Evolutionary conservation across 495 filamentous ascomycete species (phyloP).

Genomic region (Chaetomidium leptoderma): DNA sequence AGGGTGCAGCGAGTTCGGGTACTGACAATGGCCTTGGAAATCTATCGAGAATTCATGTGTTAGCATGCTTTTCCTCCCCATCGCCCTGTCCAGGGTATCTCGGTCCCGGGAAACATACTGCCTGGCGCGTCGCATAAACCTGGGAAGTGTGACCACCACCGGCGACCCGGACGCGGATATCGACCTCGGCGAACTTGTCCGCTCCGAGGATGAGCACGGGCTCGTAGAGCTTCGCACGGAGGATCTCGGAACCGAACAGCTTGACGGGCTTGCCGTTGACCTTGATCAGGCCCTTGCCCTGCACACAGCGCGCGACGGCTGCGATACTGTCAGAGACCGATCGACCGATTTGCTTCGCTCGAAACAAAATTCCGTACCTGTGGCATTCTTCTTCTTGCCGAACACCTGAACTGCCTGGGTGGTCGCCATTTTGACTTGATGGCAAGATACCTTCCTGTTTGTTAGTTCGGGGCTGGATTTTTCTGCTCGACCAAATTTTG

Average conservation of each 20-base stretch:
- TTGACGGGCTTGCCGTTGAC: slow-evolving; percentile 95
- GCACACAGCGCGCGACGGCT: slow-evolving; percentile 37
- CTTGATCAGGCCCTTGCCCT: slow-evolving; percentile 75
- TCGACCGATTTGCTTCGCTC: slow-evolving; percentile 4
- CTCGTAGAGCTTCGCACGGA: slow-evolving; percentile 97
- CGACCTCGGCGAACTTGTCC: slow-evolving; percentile 82
- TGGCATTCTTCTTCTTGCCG: slow-evolving; percentile 44
- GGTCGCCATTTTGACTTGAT: slow-evolving; percentile 34
- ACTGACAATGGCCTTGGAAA: slow-evolving; percentile 64
- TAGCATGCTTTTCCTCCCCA: slow-evolving; percentile 12
- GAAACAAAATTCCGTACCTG: slow-evolving; percentile 28
- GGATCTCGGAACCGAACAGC: slow-evolving; percentile 91
- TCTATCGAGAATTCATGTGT: slow-evolving; percentile 41
- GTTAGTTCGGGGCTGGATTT: slow-evolving; percentile 33
- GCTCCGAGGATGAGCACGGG: slow-evolving; percentile 91
- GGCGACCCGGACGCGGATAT: slow-evolving; percentile 93
- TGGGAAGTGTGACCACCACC: slow-evolving; percentile 98
- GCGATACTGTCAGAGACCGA: slow-evolving; percentile 19
- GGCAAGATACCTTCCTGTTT: slow-evolving; percentile 34
- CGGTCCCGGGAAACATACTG: slow-evolving; percentile 41
- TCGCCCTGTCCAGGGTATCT: too few species aligned
- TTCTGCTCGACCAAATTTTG: slow-evolving; percentile 32
- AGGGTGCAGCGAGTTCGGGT: slow-evolving; percentile 6
- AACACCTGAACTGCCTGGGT: slow-evolving; percentile 38
- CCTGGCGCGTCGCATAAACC: slow-evolving; percentile 98